A percentile compares a stretch with the other conserved stretches of the same genome.
phyloP scores from a whole-genome alignment of 2,329 filamentous ascomycete species.

The Calycina herbarum region DNA sequence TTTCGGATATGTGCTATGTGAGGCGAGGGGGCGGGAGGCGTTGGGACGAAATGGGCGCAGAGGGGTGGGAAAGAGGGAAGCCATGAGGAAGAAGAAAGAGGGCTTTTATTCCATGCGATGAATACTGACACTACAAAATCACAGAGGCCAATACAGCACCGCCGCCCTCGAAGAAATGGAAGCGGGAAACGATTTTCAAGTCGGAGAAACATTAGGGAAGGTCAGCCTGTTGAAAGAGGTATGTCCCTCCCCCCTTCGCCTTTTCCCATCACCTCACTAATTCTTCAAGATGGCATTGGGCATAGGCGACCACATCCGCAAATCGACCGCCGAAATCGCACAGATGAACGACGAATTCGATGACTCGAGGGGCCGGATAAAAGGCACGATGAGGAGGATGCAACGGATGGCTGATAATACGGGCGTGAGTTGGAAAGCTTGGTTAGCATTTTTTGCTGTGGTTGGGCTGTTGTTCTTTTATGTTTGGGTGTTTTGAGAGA shows the following conservation, averaged over 20 bases:
- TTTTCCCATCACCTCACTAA: slow-evolving; percentile 3
- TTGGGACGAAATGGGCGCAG: slow-evolving; percentile 1
- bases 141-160: slow-evolving; percentile 86
- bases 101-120: background rate
- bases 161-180: slow-evolving; percentile 91
- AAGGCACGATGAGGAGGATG: slow-evolving; percentile 97
- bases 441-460: slow-evolving; percentile 83
- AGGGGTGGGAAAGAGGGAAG: background rate
- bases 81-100: background rate
- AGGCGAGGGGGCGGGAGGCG: background rate
- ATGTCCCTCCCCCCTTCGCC: slow-evolving; percentile 40
- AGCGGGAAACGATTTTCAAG: slow-evolving; percentile 89
- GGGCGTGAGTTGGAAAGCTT: slow-evolving; percentile 94
- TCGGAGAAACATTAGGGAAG: slow-evolving; percentile 88
- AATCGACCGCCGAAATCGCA: slow-evolving; percentile 82
- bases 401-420: slow-evolving; percentile 90
- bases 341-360: slow-evolving; percentile 97
- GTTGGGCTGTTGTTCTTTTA: slow-evolving; percentile 85
- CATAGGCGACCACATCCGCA: slow-evolving; percentile 93
- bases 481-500: slow-evolving; percentile 78
- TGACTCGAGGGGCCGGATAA: slow-evolving; percentile 73
- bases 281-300: slow-evolving; percentile 75
- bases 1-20: background rate
- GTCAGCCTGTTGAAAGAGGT: slow-evolving; percentile 88
- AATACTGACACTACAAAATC: slow-evolving; percentile 6